Base-by-base conservation (phyloP, 2,329 filamentous ascomycete species). In the Purpureocillium lavendulum region DNA sequence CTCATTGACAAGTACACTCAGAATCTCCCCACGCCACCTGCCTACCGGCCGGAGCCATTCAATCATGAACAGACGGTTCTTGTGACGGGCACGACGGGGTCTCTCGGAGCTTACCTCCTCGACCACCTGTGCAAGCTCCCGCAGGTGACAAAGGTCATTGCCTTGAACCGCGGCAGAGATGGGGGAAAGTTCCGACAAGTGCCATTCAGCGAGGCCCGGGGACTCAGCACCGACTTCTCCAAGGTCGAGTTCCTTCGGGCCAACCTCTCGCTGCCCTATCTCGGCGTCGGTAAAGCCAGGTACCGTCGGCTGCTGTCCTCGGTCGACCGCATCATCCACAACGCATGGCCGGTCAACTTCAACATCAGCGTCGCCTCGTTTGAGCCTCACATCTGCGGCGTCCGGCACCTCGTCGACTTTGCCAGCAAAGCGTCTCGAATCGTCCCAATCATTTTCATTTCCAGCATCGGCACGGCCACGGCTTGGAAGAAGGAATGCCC, bases 81-180 rank as follows among this genome's bases (percentile, higher is more conserved):
- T 57, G 65, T 95, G 8, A 95, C 88, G 2, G 89, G 89, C 18
- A 86, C 84, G 3, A 95, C 89, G 5, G 89, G 89, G 3, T 94
- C 94, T 63, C 63, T 96, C 14, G 89, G 88, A 13, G 76, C 85
- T 0, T 92, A 88, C 54, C 69, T 95, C 2, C 57, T 70, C 8
- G 55, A 64, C 17, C 44, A 55, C 56, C 18, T 65, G 8, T 55
- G 59, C 37, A 36, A 15, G 13, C 36, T 28, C 7, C 34, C 44
- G 3, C 40, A 42, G 2, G 53, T 61, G 14, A 42, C 40, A 8
- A 51, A 42, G 12, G 28, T 59, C 7, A 34, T 55, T 16, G 49
- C 48, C 6, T 40, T 59, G 10, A 59, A 59, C 37, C 49, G 56
- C 15, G 51, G 48, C 12, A 12, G 30, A 7, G 47, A 73, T 30